Evolutionary conservation across 352 stramenopile genomes (phyloP).

Genomic region (Thraustochytrium sp.): DNA sequence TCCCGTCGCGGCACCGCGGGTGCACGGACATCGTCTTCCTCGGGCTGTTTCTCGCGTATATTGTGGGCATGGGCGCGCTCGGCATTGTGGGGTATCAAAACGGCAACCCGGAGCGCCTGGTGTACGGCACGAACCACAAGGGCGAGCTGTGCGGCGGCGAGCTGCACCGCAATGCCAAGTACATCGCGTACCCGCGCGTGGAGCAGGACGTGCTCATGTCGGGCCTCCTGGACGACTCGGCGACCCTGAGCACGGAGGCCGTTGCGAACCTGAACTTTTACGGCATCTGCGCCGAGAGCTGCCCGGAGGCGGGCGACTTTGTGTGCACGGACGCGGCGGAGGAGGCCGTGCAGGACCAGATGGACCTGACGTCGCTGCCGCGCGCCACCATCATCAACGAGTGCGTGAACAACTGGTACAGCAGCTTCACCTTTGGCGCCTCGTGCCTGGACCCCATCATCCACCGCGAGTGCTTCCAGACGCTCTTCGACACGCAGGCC

Average conservation of each 20-base stretch:
- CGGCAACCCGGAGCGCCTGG: conserved; percentile 1
- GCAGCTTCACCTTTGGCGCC: neutral
- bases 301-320: conserved; percentile 27
- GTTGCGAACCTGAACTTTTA: conserved; percentile 36
- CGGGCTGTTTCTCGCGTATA: conserved; percentile 22
- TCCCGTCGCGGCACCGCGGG: neutral
- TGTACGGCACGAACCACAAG: conserved; percentile 27
- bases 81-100: neutral
- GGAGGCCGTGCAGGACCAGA: neutral
- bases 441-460: neutral
- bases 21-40: conserved; percentile 38
- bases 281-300: conserved; percentile 1
- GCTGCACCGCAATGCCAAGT: neutral
- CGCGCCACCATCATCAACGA: conserved; percentile 14
- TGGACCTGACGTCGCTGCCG: neutral
- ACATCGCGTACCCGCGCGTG: conserved; percentile 25
- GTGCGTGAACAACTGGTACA: conserved; percentile 32
- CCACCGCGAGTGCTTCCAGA: conserved; percentile 17
- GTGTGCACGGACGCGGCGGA: conserved; percentile 31
- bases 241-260: no score
- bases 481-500: conserved; percentile 5
- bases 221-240: neutral
- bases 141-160: conserved; percentile 26
- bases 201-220: conserved; percentile 35
- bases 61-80: conserved; percentile 22